Base-by-base conservation (phyloP, 139 green algal species). In the Coelastrella sp. region DNA sequence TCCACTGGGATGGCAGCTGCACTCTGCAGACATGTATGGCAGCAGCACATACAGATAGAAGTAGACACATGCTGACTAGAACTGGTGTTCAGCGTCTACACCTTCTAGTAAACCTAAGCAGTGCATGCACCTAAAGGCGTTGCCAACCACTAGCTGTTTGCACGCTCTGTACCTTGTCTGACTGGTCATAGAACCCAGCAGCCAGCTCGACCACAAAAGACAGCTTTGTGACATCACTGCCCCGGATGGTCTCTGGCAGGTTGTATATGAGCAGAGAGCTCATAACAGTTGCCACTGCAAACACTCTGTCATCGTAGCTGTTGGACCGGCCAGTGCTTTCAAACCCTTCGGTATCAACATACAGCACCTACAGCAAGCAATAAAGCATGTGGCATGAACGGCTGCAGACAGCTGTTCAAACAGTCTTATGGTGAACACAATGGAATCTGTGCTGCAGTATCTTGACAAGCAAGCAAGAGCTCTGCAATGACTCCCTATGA, bases 331-430 rank as follows among this genome's bases (percentile, higher is more conserved):
- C 97, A 0, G 97, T 97, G 80, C 75, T 94, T 91, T 99, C 98
- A 90, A 99, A 99, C 3, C 97, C 97, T 92, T 99, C 97, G 0
- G 97, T 99, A 94, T 99, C 97, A 0, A 99, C 86, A 81, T 95
- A 99, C 80, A 99, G 80, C 80, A 80, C 58, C 90, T 74, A 68
- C 47, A 58, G 59, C 32, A 47, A 47, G 32, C 32, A n/a, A n/a
- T n/a, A n/a, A n/a, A n/a, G n/a, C n/a, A n/a, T n/a, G n/a, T n/a
- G n/a, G n/a, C n/a, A n/a, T n/a, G 32, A 47, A 47, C 0, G 32
- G 32, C 32, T 47, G 32, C 32, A 47, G 32, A 47, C 32, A 47
- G 32, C 32, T 47, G 32, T 47, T 47, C 32, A 47, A 47, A 47
- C 32, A 47, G 32, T 0, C 32, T 47, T 47, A 1, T 47, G 32